Base-by-base conservation (phyloP, 2,329 filamentous ascomycete species). In the Davidsoniella eucalypti region DNA sequence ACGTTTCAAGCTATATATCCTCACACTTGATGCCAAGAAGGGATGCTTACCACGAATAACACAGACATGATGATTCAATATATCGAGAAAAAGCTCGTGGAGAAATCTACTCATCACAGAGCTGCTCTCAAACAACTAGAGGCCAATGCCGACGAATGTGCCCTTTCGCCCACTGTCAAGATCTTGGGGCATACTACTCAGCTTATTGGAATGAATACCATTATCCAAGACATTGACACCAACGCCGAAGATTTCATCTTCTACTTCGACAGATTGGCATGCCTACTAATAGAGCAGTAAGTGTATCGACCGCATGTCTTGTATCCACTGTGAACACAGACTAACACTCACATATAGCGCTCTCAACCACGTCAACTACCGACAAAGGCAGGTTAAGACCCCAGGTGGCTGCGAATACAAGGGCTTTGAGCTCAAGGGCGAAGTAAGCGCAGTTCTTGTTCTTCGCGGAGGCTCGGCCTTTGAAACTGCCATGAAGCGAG, bases 201-300 rank as follows among this genome's bases (percentile, higher is more conserved):
- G 63, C 72, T 95, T 50, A 73, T 72, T 51, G 88, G 80, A 44
- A 94, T 98, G 76, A 88, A 86, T 62, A 95, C 88, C 0, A 84
- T 95, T 51, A 76, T 98, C 39, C 82, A 93, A 60, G 76, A 92
- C 58, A 82, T 84, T 16, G 74, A 80, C 44, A 90, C 87, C 0
- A 70, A 75, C 5, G 75, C 85, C 40, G 90, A 94, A 61, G 88
- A 96, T 58, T 96, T 95, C 62, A 86, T 94, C 55, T 96, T 96
- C 65, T 96, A 96, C 65, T 95, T 96, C 63, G 87, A 98, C 64
- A 78, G 92, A 37, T 70, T 96, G 37, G 79, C 85, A 2, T 78
- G 84, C n/a, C 70, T 95, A 48, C 71, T 96, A 23, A 76, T 96
- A 44, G 90, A 96, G 64, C 69, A 79, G 76, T 81, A 64, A 54